Evolutionary conservation across 768 basidiomycete genomes (phyloP).

Genomic region (Tricholoma sp.): DNA sequence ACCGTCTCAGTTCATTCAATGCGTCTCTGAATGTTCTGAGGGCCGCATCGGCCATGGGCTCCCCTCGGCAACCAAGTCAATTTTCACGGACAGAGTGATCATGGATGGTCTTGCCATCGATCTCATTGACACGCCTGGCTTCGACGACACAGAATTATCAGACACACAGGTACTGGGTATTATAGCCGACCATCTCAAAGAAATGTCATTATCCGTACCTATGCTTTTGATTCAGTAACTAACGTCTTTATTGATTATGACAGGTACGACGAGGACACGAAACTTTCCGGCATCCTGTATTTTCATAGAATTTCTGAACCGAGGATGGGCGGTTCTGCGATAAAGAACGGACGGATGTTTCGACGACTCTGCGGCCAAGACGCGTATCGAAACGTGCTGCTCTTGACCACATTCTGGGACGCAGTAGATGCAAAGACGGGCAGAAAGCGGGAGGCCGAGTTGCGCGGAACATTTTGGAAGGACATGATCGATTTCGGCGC

Average conservation of each 20-base stretch:
- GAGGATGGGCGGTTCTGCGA: slow-evolving; percentile 35
- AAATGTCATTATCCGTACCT: too few species aligned
- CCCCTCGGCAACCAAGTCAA: too few species aligned
- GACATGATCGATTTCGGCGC: slow-evolving; percentile 36
- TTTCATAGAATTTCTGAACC: slow-evolving; percentile 39
- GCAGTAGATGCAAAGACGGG: slow-evolving; percentile 28
- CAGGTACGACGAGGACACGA: slow-evolving; percentile 23
- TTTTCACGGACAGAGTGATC: too few species aligned
- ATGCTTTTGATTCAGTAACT: not conserved
- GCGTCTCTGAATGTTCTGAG: too few species aligned
- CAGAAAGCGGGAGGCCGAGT: slow-evolving; percentile 31
- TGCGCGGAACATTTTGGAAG: slow-evolving; percentile 39
- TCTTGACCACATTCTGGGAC: slow-evolving; percentile 47
- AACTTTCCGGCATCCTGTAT: slow-evolving; percentile 35
- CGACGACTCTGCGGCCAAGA: slow-evolving; percentile 41
- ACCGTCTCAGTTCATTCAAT: too few species aligned
- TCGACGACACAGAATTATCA: not conserved
- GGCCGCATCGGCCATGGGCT: too few species aligned
- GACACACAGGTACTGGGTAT: slow-evolving; percentile 1
- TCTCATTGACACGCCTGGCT: slow-evolving; percentile 3
- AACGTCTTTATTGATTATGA: slow-evolving; percentile 11
- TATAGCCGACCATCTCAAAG: too few species aligned
- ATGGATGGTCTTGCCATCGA: slow-evolving; percentile 1
- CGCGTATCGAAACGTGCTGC: slow-evolving; percentile 37
- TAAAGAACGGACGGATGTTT: slow-evolving; percentile 42